A percentile compares a stretch with the other conserved stretches of the same genome.
Evolutionary conservation across 108 stramenopile genomes (phyloP).

Genomic region (Nitzschia putrida): DNA sequence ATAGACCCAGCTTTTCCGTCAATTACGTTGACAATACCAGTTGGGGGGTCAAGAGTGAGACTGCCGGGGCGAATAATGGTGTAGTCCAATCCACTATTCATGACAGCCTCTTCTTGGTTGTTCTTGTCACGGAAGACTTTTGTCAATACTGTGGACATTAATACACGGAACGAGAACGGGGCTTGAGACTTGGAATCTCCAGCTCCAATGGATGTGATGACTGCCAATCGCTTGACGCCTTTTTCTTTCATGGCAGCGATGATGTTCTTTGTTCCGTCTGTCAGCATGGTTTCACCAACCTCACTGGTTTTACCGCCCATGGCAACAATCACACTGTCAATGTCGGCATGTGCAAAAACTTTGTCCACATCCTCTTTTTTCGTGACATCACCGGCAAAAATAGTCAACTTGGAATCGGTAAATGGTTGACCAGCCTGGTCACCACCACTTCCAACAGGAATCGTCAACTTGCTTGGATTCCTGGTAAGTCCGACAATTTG

Average conservation of each 20-base stretch:
- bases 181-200: constrained; percentile 95
- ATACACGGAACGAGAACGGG: constrained; percentile 89
- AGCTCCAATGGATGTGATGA: constrained; percentile 95
- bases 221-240: constrained; percentile 87
- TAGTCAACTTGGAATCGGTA: constrained; percentile 64
- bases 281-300: constrained; percentile 94
- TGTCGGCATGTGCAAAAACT: constrained; percentile 71
- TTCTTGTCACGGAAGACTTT: constrained; percentile 98
- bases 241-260: constrained; percentile 92
- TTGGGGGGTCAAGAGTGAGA: constrained; percentile 92
- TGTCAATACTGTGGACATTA: constrained; percentile 97
- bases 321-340: constrained; percentile 93
- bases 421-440: constrained; percentile 73
- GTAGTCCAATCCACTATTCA: constrained; percentile 85
- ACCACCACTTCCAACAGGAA: constrained; percentile 84
- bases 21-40: constrained; percentile 97
- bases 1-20: constrained; percentile 94
- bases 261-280: constrained; percentile 89
- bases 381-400: constrained; percentile 87
- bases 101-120: constrained; percentile 90
- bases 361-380: constrained; percentile 84
- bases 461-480: constrained; percentile 75
- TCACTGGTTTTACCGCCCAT: constrained; percentile 95
- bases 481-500: constrained; percentile 82
- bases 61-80: constrained; percentile 96